phyloP scores from a whole-genome alignment of 106 monocot genomes.

The Posidonia australis region DNA sequence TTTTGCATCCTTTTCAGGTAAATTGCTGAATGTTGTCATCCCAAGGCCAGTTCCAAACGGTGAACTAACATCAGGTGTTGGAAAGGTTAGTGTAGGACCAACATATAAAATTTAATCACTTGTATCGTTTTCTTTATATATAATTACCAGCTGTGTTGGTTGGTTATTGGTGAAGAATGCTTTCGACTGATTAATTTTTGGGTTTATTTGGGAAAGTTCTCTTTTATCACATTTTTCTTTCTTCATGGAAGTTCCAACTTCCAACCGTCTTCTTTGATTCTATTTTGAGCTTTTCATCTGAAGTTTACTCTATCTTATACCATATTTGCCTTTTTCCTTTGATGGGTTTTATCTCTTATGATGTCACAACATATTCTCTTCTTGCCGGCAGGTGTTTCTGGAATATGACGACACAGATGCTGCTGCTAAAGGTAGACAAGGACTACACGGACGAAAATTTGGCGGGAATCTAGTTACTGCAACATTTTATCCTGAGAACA shows the following conservation, averaged over 20 bases:
- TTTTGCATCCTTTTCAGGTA: constrained; percentile 35
- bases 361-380: neutral
- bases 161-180: too few relatives aligned
- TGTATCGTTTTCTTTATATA: neutral
- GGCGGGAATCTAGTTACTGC: constrained; percentile 49
- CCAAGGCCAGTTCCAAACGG: constrained; percentile 60
- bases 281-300: too few relatives aligned
- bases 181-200: too few relatives aligned
- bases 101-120: neutral
- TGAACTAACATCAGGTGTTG: constrained; percentile 51
- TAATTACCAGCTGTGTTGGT: neutral
- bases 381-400: constrained; percentile 41
- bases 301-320: too few relatives aligned
- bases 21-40: constrained; percentile 69
- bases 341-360: neutral
- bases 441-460: constrained; percentile 56
- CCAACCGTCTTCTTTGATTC: too few relatives aligned
- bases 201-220: too few relatives aligned
- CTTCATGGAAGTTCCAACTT: too few relatives aligned
- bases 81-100: constrained; percentile 54
- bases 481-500: constrained; percentile 44
- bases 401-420: constrained; percentile 45
- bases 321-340: neutral
- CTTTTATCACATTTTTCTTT: too few relatives aligned
- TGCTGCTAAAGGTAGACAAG: constrained; percentile 37